Percentiles rank a stretch among this genome's conserved stretches.
Conservation (phyloP, 352 stramenopile species). For the Phytophthora megakarya region DNA sequence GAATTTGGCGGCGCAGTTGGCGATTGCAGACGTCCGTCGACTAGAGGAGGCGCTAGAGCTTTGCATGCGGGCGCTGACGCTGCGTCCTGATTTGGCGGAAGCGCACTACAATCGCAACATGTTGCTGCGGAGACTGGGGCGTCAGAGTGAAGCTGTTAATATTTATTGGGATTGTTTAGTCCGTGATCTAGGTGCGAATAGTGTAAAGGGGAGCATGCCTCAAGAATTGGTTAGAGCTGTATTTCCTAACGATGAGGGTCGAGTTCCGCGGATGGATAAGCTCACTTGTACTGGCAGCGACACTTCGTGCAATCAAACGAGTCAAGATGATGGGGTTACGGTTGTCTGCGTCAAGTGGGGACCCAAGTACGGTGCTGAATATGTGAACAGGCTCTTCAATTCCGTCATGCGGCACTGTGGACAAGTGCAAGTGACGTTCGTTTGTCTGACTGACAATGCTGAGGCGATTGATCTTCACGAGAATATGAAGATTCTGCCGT, state of each 20-base stretch:
- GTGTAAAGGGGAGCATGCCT: slow-evolving; percentile 10
- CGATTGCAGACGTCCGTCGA: slow-evolving; percentile 31
- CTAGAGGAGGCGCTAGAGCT: slow-evolving; percentile 43
- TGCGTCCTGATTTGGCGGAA: slow-evolving; percentile 37
- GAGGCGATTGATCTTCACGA: slow-evolving; percentile 37
- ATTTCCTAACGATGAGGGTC: not conserved
- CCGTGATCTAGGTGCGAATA: slow-evolving; percentile 75
- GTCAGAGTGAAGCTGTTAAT: slow-evolving; percentile 50
- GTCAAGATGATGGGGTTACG: slow-evolving; percentile 24
- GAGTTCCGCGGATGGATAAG: not conserved
- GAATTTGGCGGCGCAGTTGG: slow-evolving; percentile 63
- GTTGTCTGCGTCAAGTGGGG: slow-evolving; percentile 89
- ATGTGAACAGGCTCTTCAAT: slow-evolving; percentile 78
- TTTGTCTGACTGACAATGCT: slow-evolving; percentile 74
- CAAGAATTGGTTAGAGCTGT: slow-evolving; percentile 52
- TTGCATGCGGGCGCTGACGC: slow-evolving; percentile 41
- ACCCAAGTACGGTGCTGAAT: slow-evolving; percentile 79
- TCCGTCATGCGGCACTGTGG: slow-evolving; percentile 42
- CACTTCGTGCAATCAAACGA: slow-evolving; percentile 4
- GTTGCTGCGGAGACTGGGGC: slow-evolving; percentile 52
- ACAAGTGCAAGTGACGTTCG: slow-evolving; percentile 40
- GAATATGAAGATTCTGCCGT: slow-evolving; percentile 36
- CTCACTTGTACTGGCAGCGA: not conserved
- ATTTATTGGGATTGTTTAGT: slow-evolving; percentile 68
- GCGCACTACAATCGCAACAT: slow-evolving; percentile 73